Percentiles rank a stretch among this genome's conserved stretches.
Conservation (phyloP, 192 early-diverging fungal genomes). For the Dissophora ornata region DNA sequence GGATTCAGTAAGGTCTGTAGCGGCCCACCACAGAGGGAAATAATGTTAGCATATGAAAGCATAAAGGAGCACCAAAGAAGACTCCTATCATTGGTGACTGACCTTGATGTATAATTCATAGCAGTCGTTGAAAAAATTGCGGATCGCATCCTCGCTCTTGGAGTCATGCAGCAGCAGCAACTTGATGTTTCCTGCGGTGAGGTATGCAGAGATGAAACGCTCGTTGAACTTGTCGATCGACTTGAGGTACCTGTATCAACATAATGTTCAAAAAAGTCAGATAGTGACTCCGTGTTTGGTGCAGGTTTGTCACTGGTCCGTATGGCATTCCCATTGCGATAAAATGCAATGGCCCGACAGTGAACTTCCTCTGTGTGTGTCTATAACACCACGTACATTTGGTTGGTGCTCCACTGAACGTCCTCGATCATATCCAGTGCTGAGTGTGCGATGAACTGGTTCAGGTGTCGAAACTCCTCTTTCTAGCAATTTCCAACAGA, state of each 20-base stretch:
- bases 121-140: conserved; percentile 83
- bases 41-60: too few relatives aligned
- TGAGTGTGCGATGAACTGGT: conserved; percentile 97
- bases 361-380: too few relatives aligned
- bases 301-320: too few relatives aligned
- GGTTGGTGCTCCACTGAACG: conserved; percentile 86
- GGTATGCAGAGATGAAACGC: conserved; percentile 90
- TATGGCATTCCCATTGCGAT: too few relatives aligned
- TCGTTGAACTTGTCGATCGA: conserved; percentile 97
- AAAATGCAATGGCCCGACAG: too few relatives aligned
- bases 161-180: conserved; percentile 88
- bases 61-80: too few relatives aligned
- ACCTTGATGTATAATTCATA: conserved; percentile 94
- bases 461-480: conserved; percentile 89
- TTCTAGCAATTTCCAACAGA: conserved; percentile 49
- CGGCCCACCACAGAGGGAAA: too few relatives aligned
- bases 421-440: conserved; percentile 98
- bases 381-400: conserved; percentile 65
- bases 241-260: conserved; percentile 86
- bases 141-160: conserved; percentile 81
- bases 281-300: too few relatives aligned
- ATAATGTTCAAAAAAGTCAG: background rate
- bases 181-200: conserved; percentile 86
- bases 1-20: conserved; percentile 92
- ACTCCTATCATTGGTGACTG: too few relatives aligned